A percentile compares a stretch with the other conserved stretches of the same genome.
These are phyloP conservation scores for Gryganskiella cystojenkinii DNA, from an alignment of 192 early-diverging fungal species.

Conservation along the genomic window DNA sequence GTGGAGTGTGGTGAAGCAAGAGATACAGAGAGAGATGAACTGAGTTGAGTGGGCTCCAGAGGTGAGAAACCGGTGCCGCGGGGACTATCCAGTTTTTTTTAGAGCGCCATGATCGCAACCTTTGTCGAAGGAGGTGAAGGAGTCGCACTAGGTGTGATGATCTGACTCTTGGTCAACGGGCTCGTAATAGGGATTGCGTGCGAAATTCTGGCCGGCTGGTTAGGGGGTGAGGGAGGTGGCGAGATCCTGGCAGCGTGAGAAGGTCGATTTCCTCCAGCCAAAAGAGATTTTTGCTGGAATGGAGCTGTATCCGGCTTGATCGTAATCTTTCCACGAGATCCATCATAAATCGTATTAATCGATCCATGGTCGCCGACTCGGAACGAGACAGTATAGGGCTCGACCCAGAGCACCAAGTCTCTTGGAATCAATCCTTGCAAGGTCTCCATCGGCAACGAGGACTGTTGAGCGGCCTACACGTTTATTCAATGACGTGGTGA, in stretches of 20 bases:
- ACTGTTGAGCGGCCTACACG: constrained; percentile 20
- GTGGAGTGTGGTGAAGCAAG: too few species aligned
- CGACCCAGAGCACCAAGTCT: constrained; percentile 76
- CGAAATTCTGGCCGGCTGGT: constrained; percentile 20
- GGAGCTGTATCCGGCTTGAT: constrained; percentile 15
- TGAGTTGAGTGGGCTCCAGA: neutral
- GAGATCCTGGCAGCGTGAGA: constrained; percentile 12
- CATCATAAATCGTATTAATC: constrained; percentile 70
- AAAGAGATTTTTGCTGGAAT: constrained; percentile 2
- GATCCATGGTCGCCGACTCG: constrained; percentile 74
- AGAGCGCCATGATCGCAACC: constrained; percentile 13
- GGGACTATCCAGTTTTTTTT: too few species aligned
- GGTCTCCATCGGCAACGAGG: constrained; percentile 23
- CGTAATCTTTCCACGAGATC: constrained; percentile 53
- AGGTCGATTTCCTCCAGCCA: too few species aligned
- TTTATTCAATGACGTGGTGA: neutral
- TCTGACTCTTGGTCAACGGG: constrained; percentile 31
- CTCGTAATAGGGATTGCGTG: constrained; percentile 39
- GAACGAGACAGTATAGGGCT: constrained; percentile 76
- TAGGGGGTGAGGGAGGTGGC: constrained; percentile 15
- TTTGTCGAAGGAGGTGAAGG: constrained; percentile 29
- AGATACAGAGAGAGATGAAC: too few species aligned
- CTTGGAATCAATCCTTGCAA: constrained; percentile 58
- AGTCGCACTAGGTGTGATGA: constrained; percentile 36
- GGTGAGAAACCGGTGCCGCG: too few species aligned